Evolutionary conservation across 108 stramenopile genomes (phyloP).

Genomic region (Cylindrotheca closterium): DNA sequence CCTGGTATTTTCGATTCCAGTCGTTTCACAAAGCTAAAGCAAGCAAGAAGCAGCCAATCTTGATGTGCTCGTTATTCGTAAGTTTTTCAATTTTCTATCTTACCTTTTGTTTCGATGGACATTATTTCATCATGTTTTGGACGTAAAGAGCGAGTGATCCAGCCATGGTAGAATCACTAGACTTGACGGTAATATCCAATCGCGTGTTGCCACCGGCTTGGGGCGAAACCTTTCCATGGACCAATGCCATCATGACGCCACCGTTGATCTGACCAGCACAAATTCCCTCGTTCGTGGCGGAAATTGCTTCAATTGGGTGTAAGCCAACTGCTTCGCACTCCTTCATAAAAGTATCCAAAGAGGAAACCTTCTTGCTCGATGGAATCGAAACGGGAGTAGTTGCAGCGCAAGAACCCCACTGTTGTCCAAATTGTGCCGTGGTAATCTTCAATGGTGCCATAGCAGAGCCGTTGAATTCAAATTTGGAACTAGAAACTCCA

Average conservation of each 20-base stretch:
- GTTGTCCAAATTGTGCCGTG: conserved; percentile 89
- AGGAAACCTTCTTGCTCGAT: conserved; percentile 36
- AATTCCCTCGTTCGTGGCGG: conserved; percentile 85
- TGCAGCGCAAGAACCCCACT: conserved; percentile 79
- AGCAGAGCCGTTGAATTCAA: conserved; percentile 67
- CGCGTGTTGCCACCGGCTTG: conserved; percentile 43
- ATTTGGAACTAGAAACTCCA: conserved; percentile 45
- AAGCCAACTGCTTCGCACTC: conserved; percentile 47
- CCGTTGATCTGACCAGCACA: conserved; percentile 80
- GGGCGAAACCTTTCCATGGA: conserved; percentile 83
- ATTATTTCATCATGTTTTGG: conserved; percentile 55
- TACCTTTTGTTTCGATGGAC: background rate
- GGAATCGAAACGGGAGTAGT: conserved; percentile 53
- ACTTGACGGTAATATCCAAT: conserved; percentile 79
- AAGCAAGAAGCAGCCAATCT: no score
- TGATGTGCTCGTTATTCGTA: no score
- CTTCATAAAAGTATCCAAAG: conserved; percentile 63
- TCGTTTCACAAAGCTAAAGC: no score
- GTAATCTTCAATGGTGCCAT: conserved; percentile 82
- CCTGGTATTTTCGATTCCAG: no score
- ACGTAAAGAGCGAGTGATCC: conserved; percentile 72
- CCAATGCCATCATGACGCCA: conserved; percentile 58
- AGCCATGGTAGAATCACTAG: conserved; percentile 64
- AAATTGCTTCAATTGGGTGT: conserved; percentile 86
- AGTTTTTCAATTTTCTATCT: no score